A percentile compares a stretch with the other conserved stretches of the same genome.
Conservation (phyloP, 345 rosid species). For the Gossypium longicalyx region DNA sequence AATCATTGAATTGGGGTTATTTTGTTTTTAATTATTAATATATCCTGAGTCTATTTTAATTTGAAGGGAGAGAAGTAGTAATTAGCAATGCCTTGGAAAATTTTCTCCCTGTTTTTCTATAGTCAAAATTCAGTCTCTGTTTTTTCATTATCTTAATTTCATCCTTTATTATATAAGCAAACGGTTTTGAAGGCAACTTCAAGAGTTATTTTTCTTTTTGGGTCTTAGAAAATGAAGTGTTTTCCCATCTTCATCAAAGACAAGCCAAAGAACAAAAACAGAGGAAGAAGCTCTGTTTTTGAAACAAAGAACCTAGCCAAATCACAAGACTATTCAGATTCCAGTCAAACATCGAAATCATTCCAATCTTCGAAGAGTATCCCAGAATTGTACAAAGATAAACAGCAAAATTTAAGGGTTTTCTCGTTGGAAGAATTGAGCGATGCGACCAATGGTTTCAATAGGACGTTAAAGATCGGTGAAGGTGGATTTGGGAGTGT, state of each 20-base stretch:
- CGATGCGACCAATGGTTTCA: constrained; percentile 68
- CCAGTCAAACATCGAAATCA: constrained; percentile 35
- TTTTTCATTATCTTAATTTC: too few species aligned
- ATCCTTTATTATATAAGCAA: too few species aligned
- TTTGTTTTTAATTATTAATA: too few species aligned
- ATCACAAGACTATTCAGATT: constrained; percentile 8
- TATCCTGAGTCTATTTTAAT: too few species aligned
- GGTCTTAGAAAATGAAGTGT: constrained; percentile 32
- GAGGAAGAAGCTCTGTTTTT: constrained; percentile 46
- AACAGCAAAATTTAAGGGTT: constrained; percentile 52
- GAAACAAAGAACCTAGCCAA: constrained; percentile 26
- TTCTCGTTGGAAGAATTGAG: constrained; percentile 63
- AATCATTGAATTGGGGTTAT: too few species aligned
- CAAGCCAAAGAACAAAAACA: constrained; percentile 42
- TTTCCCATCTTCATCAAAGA: constrained; percentile 36
- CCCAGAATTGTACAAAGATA: constrained; percentile 54
- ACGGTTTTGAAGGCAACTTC: constrained; percentile 1
- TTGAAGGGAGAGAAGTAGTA: too few species aligned
- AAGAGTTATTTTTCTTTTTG: background rate
- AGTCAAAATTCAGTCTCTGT: background rate
- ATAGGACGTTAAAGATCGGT: constrained; percentile 63
- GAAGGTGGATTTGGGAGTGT: constrained; percentile 98
- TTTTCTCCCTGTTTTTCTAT: background rate
- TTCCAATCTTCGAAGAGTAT: constrained; percentile 54
- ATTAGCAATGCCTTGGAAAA: too few species aligned